These are phyloP conservation scores for Colletotrichum gigasporum DNA, from an alignment of 2,329 filamentous ascomycete genomes.

Conservation along the genomic window DNA sequence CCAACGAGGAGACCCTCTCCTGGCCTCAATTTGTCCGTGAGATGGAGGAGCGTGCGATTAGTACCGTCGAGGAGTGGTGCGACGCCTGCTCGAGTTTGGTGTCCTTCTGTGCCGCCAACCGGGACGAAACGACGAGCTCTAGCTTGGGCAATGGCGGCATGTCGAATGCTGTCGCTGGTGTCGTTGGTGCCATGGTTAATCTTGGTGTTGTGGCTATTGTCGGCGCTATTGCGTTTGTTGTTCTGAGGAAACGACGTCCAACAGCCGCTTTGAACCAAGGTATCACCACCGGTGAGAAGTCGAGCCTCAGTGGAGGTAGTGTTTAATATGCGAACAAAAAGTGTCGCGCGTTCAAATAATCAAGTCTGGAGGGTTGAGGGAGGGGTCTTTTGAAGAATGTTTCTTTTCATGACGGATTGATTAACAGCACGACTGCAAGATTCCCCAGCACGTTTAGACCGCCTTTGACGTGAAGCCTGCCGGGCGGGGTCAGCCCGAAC, in stretches of 20 bases:
- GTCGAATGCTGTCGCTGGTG: slow-evolving; percentile 45
- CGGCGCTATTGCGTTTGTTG: slow-evolving; percentile 11
- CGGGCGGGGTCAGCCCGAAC: no score
- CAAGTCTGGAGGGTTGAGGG: no score
- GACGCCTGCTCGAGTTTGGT: slow-evolving; percentile 37
- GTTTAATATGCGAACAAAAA: background rate
- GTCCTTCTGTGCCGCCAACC: slow-evolving; percentile 44
- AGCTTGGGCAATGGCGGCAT: slow-evolving; percentile 33
- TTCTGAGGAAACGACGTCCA: slow-evolving; percentile 9
- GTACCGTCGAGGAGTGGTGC: slow-evolving; percentile 43
- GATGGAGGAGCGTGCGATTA: slow-evolving; percentile 40
- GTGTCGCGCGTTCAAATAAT: no score
- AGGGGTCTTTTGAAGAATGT: background rate
- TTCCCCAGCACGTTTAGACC: no score
- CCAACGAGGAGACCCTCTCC: slow-evolving; percentile 37
- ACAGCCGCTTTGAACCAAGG: background rate
- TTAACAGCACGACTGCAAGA: no score
- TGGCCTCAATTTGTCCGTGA: slow-evolving; percentile 41
- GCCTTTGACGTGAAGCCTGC: no score
- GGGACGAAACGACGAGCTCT: slow-evolving; percentile 30
- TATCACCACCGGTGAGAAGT: background rate
- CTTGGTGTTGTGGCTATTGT: slow-evolving; percentile 38
- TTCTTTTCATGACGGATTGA: no score
- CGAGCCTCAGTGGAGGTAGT: slow-evolving; percentile 2
- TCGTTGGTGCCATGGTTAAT: slow-evolving; percentile 44